Evolutionary conservation across 2,329 filamentous ascomycete genomes (phyloP).

Genomic region (Claviceps africana): DNA sequence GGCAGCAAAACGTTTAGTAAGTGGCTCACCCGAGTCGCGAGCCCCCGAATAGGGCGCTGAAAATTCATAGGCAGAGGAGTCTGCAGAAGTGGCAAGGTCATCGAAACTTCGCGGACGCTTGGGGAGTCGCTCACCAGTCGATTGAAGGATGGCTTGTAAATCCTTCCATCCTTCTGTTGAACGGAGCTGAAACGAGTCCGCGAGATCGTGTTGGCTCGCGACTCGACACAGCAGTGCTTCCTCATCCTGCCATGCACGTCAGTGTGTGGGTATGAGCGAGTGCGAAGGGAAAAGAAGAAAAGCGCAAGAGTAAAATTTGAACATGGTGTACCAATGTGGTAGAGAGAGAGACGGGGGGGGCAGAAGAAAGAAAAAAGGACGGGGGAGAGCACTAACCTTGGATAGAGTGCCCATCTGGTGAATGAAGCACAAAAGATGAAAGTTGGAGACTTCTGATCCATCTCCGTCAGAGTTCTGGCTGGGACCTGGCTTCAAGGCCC

Average conservation of each 20-base stretch:
- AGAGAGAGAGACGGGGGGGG: background rate
- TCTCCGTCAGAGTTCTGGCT: constrained; percentile 47
- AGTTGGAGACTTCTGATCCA: constrained; percentile 68
- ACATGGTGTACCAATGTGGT: background rate
- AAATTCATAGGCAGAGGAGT: constrained; percentile 11
- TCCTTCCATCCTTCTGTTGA: constrained; percentile 89
- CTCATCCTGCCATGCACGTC: constrained; percentile 53
- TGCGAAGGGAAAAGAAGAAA: background rate
- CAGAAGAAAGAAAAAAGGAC: too few species aligned
- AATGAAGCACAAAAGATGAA: constrained; percentile 84
- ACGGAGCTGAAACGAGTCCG: constrained; percentile 69
- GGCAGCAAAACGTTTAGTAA: constrained; percentile 54
- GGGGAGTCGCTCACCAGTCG: constrained; percentile 90
- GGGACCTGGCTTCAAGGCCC: constrained; percentile 50
- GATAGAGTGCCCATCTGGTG: constrained; percentile 66
- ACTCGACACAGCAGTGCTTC: constrained; percentile 73
- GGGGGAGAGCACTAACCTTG: constrained; percentile 46
- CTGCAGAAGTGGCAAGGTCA: constrained; percentile 15
- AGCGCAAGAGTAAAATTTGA: background rate
- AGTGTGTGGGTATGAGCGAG: background rate
- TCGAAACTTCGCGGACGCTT: constrained; percentile 46
- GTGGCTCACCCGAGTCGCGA: constrained; percentile 33
- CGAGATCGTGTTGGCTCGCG: constrained; percentile 65
- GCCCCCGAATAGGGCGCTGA: constrained; percentile 1
- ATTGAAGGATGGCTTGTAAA: constrained; percentile 80